These are phyloP conservation scores for Xerocomus potaroensis DNA, from an alignment of 768 basidiomycete genomes.

Conservation along the genomic window DNA sequence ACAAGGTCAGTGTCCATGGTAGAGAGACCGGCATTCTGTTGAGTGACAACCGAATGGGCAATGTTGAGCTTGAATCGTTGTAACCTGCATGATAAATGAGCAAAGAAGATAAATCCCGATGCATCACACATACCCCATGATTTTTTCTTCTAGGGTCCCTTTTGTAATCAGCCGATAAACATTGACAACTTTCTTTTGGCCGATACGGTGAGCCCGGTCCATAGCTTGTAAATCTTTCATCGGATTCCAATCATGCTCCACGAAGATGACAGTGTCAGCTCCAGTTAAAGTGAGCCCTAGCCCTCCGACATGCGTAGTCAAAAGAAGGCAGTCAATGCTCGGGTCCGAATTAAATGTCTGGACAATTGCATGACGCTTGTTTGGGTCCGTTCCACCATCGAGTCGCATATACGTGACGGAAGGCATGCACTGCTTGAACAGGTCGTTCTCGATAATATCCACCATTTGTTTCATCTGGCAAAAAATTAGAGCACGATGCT, in stretches of 20 bases:
- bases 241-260: conserved; percentile 99
- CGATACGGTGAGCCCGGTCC: conserved; percentile 97
- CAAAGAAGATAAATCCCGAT: not conserved
- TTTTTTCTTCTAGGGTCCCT: conserved; percentile 97
- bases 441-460: conserved; percentile 90
- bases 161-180: conserved; percentile 97
- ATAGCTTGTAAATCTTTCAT: conserved; percentile 99
- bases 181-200: conserved; percentile 98
- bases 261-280: conserved; percentile 98
- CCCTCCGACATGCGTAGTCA: conserved; percentile 97
- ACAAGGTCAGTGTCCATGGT: conserved; percentile 99
- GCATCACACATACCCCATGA: conserved; percentile 81
- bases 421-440: conserved; percentile 91
- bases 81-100: conserved; percentile 46
- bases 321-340: conserved; percentile 90
- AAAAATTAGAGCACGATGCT: conserved; percentile 98
- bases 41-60: conserved; percentile 93
- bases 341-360: conserved; percentile 99
- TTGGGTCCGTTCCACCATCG: conserved; percentile 88
- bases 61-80: conserved; percentile 99
- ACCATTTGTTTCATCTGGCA: conserved; percentile 99
- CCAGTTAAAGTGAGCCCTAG: conserved; percentile 94
- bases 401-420: conserved; percentile 97
- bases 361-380: conserved; percentile 93
- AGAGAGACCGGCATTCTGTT: conserved; percentile 89